These are phyloP conservation scores for Phylloporus sp. DNA, from an alignment of 768 basidiomycete species.

Conservation along the genomic window DNA sequence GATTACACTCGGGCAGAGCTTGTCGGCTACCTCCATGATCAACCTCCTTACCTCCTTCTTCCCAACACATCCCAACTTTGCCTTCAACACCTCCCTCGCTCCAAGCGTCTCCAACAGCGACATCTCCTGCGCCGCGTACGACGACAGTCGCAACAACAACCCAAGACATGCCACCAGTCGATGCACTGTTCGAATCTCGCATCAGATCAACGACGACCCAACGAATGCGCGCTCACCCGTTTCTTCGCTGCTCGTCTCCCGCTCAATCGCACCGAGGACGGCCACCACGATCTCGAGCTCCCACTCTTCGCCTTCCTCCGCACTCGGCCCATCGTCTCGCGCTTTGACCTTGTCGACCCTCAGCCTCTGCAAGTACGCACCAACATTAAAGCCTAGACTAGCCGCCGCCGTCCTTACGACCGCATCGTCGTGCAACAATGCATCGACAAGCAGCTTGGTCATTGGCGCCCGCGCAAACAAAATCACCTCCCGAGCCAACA, in stretches of 20 bases:
- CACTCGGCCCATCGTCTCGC: conserved; percentile 32
- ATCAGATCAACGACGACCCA: background rate
- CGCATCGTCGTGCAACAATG: conserved; percentile 64
- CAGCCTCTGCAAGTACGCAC: conserved; percentile 58
- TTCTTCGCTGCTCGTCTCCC: conserved; percentile 72
- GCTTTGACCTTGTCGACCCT: conserved; percentile 43
- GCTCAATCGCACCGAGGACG: conserved; percentile 69
- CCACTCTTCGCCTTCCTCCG: conserved; percentile 71
- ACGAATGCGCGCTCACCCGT: conserved; percentile 52
- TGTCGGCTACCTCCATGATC: conserved; percentile 55
- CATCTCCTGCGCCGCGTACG: conserved; percentile 53
- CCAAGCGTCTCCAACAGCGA: conserved; percentile 70
- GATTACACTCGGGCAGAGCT: conserved; percentile 38
- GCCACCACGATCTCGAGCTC: conserved; percentile 80
- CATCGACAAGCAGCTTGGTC: conserved; percentile 56
- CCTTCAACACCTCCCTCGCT: conserved; percentile 47
- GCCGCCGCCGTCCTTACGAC: conserved; percentile 74
- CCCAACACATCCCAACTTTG: conserved; percentile 56
- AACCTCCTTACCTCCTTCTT: conserved; percentile 67
- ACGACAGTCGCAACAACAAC: conserved; percentile 70
- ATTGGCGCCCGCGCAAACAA: conserved; percentile 30
- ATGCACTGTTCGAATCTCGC: conserved; percentile 50
- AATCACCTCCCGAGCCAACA: conserved; percentile 40
- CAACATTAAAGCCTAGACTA: conserved; percentile 73
- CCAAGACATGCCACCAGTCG: conserved; percentile 77